Conservation (phyloP, 1,284 basidiomycete species). For the Inonotus obliquus region DNA sequence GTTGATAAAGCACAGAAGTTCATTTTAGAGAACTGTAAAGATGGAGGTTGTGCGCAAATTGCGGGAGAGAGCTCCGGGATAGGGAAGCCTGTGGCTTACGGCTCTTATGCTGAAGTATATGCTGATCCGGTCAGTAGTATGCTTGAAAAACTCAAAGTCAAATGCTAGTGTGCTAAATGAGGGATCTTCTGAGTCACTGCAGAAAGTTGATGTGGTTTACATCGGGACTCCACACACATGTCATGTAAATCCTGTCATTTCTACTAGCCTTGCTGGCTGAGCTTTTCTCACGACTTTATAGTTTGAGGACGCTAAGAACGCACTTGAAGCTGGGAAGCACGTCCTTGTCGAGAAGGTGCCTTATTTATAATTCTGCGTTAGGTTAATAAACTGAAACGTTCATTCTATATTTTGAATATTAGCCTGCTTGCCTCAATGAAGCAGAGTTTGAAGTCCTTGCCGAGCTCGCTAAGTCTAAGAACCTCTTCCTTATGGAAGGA, state of each 20-base stretch:
- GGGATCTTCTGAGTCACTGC: constrained; percentile 23
- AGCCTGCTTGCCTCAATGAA: constrained; percentile 18
- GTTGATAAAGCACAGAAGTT: constrained; percentile 37
- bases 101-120: constrained; percentile 40
- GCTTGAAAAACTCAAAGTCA: too few species aligned
- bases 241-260: constrained; percentile 26
- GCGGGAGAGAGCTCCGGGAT: constrained; percentile 6
- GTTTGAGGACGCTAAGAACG: constrained; percentile 18
- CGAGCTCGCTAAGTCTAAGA: constrained; percentile 36
- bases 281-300: not conserved
- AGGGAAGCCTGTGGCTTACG: constrained; percentile 31
- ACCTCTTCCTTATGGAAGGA: constrained; percentile 41
- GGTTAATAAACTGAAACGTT: not conserved
- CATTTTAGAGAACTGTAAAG: constrained; percentile 26
- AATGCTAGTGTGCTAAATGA: not conserved
- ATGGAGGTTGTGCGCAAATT: constrained; percentile 24
- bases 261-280: not conserved
- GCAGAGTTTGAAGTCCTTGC: constrained; percentile 22
- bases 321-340: constrained; percentile 17
- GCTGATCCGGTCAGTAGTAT: constrained; percentile 5
- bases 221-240: constrained; percentile 42
- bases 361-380: not conserved
- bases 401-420: not conserved
- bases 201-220: constrained; percentile 39
- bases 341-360: constrained; percentile 18